Conservation (phyloP, 805 yeast genomes). For the Kurtzmaniella fragi region DNA sequence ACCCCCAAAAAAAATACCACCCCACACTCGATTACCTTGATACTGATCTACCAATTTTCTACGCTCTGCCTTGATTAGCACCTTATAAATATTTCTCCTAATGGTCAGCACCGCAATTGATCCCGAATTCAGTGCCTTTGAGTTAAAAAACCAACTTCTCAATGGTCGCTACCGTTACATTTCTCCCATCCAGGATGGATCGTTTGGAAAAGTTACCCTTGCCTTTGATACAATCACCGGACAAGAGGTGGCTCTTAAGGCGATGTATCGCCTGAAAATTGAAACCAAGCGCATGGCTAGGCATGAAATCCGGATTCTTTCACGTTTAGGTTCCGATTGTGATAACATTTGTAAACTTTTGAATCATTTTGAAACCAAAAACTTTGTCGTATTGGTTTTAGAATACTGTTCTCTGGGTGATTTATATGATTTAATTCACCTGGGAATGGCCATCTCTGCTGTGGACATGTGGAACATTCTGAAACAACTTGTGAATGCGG, state of each 20-base stretch:
- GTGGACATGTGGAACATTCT: slow-evolving; percentile 35
- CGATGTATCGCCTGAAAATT: slow-evolving; percentile 41
- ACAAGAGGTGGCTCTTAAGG: slow-evolving; percentile 47
- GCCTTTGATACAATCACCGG: slow-evolving; percentile 37
- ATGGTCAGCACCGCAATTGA: background rate
- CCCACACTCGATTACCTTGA: too few relatives aligned
- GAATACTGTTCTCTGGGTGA: slow-evolving; percentile 69
- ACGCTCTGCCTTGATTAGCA: too few relatives aligned
- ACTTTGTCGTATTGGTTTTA: slow-evolving; percentile 51
- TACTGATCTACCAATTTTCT: too few relatives aligned
- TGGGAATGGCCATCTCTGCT: slow-evolving; percentile 8
- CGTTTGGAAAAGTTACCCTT: slow-evolving; percentile 57
- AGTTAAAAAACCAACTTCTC: slow-evolving; percentile 15
- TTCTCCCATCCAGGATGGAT: slow-evolving; percentile 48
- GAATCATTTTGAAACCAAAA: slow-evolving; percentile 51
- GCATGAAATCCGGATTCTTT: slow-evolving; percentile 47
- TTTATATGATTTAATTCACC: slow-evolving; percentile 51
- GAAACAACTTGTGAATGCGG: slow-evolving; percentile 47
- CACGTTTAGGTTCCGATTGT: slow-evolving; percentile 36
- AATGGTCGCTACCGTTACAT: slow-evolving; percentile 39
- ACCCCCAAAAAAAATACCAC: too few relatives aligned
- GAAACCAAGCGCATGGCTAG: slow-evolving; percentile 43
- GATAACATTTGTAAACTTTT: slow-evolving; percentile 54
- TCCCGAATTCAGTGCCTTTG: slow-evolving; percentile 11
- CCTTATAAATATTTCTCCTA: too few relatives aligned